A percentile compares a stretch with the other conserved stretches of the same genome.
Evolutionary conservation across 2,329 filamentous ascomycete genomes (phyloP).

Genomic region (Leptographium wingfieldii): DNA sequence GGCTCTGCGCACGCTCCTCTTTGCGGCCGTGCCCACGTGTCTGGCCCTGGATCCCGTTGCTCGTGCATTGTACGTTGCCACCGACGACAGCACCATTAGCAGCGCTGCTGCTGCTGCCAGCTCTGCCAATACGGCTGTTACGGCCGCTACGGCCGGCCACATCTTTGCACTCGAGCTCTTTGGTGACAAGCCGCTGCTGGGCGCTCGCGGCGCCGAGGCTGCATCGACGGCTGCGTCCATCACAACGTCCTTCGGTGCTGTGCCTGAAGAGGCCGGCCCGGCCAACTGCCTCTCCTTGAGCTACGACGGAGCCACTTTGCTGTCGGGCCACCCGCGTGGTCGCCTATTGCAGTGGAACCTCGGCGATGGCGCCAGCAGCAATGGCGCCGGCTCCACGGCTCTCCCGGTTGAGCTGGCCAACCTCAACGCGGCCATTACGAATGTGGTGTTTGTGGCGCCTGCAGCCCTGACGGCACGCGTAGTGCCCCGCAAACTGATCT

Average conservation of each 20-base stretch:
- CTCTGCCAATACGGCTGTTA: not conserved
- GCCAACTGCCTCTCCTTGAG: constrained; percentile 58
- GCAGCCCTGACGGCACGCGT: constrained; percentile 28
- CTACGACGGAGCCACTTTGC: constrained; percentile 67
- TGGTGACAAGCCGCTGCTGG: constrained; percentile 41
- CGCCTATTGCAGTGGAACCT: constrained; percentile 74
- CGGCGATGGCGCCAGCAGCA: constrained; percentile 29
- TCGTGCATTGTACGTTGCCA: constrained; percentile 68
- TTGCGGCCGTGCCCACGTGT: constrained; percentile 61
- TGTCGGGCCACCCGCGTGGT: constrained; percentile 73
- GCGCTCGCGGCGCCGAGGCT: constrained; percentile 34
- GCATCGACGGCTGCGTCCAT: constrained; percentile 45
- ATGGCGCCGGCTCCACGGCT: constrained; percentile 26
- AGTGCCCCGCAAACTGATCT: not conserved
- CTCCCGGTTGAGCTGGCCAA: constrained; percentile 56
- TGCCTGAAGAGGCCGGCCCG: constrained; percentile 51
- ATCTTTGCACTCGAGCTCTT: constrained; percentile 68
- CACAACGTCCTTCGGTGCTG: constrained; percentile 39
- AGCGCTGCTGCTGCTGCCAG: not conserved
- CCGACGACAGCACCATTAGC: constrained; percentile 41
- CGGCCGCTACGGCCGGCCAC: not conserved
- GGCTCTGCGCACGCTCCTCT: constrained; percentile 67
- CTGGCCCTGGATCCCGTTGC: constrained; percentile 70
- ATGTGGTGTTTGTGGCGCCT: constrained; percentile 60
- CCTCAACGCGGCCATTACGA: constrained; percentile 72